phyloP scores from a whole-genome alignment of 306 rosid species.

The Carpinus viminea region DNA sequence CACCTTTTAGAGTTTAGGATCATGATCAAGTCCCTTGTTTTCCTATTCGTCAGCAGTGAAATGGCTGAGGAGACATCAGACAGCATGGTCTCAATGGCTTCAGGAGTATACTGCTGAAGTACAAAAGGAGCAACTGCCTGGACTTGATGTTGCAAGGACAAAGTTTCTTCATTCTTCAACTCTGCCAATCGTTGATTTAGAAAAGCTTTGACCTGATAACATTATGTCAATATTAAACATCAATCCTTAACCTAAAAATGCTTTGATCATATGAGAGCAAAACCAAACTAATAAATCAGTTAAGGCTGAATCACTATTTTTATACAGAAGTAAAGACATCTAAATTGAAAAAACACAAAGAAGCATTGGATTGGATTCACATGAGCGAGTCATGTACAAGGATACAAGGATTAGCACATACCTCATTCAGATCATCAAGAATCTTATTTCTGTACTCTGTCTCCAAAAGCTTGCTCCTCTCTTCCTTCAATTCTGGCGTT shows the following conservation, averaged over 20 bases:
- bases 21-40: constrained; percentile 87
- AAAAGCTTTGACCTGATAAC: constrained; percentile 75
- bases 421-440: constrained; percentile 94
- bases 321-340: constrained; percentile 1
- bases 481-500: constrained; percentile 53
- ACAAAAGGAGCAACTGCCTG: constrained; percentile 88
- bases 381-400: constrained; percentile 5
- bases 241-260: constrained; percentile 13
- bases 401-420: constrained; percentile 21
- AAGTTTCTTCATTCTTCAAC: constrained; percentile 70
- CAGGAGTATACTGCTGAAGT: constrained; percentile 77
- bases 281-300: constrained; percentile 19
- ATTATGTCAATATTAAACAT: constrained; percentile 24
- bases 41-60: constrained; percentile 77
- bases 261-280: constrained; percentile 11
- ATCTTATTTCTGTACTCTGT: constrained; percentile 86
- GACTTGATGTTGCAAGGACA: constrained; percentile 88
- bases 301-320: constrained; percentile 13
- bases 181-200: constrained; percentile 76
- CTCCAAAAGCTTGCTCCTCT: constrained; percentile 78
- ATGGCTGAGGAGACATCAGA: constrained; percentile 71
- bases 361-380: constrained; percentile 4
- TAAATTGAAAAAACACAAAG: not conserved
- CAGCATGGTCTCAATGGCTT: constrained; percentile 71
- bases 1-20: constrained; percentile 95